These are phyloP conservation scores for Gymnopilus dilepis DNA, from an alignment of 768 basidiomycete species.

Conservation along the genomic window DNA sequence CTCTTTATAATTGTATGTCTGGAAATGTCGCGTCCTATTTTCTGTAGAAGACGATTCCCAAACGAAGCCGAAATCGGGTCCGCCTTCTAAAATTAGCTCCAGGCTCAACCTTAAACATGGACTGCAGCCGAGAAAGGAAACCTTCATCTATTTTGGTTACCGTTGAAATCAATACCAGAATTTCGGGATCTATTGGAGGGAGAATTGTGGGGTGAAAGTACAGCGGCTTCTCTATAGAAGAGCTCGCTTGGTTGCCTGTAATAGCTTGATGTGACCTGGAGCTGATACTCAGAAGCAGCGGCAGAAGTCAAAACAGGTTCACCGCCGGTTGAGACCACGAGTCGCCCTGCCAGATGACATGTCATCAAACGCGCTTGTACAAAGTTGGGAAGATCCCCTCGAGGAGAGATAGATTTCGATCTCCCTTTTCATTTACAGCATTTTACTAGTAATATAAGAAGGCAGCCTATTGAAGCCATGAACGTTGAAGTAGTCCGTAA, in stretches of 20 bases:
- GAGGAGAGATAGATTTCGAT: too few species aligned
- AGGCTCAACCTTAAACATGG: not conserved
- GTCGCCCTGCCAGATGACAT: not conserved
- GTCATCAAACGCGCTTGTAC: not conserved
- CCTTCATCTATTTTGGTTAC: conserved; percentile 4
- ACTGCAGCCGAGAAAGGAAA: not conserved
- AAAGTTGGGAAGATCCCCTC: not conserved
- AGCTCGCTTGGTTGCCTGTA: not conserved
- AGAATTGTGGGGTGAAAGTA: not conserved
- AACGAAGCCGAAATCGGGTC: too few species aligned
- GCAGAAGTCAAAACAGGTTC: not conserved
- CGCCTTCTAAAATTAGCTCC: too few species aligned
- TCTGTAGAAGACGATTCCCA: too few species aligned
- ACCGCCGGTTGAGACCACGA: not conserved
- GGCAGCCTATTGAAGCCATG: too few species aligned
- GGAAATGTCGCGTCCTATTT: too few species aligned
- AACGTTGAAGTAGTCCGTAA: too few species aligned
- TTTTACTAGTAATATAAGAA: too few species aligned
- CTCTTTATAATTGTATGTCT: too few species aligned
- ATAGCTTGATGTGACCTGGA: not conserved
- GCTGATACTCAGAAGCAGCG: not conserved
- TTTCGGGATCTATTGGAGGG: not conserved
- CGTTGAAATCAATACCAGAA: not conserved
- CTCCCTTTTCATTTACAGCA: too few species aligned
- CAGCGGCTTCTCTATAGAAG: not conserved